Evolutionary conservation across 1,284 basidiomycete genomes (phyloP).

Genomic region (Lentinus polychrous): DNA sequence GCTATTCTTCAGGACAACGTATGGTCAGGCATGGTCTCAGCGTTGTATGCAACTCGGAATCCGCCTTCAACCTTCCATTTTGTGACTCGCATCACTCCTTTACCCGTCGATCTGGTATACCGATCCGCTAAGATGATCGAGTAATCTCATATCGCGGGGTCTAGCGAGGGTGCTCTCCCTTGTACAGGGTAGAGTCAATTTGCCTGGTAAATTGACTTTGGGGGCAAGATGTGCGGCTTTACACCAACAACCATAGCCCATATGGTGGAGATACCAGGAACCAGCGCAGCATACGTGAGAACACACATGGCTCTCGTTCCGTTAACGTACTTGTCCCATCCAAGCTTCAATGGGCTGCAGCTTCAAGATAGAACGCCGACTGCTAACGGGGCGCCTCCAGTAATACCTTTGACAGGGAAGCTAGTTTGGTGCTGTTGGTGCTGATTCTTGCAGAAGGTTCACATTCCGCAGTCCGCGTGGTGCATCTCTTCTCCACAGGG

Average conservation of each 20-base stretch:
- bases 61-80: too few species aligned
- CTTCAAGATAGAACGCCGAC: background rate
- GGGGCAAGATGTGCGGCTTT: background rate
- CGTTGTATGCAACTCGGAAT: too few species aligned
- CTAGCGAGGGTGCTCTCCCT: background rate
- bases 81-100: too few species aligned
- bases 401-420: background rate
- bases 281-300: background rate
- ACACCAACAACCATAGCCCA: background rate
- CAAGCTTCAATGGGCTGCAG: too few species aligned
- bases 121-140: background rate
- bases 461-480: slow-evolving; percentile 1
- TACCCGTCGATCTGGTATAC: background rate
- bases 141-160: background rate
- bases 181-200: background rate
- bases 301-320: background rate
- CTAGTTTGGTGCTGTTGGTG: background rate
- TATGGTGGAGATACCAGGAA: background rate
- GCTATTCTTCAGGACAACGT: too few species aligned
- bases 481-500: background rate
- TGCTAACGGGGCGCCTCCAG: slow-evolving; percentile 1
- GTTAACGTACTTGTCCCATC: too few species aligned
- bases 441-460: background rate
- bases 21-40: too few species aligned
- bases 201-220: background rate